Evolutionary conservation across 2,329 filamentous ascomycete genomes (phyloP).

Genomic region (Sporothrix dimorphospora): DNA sequence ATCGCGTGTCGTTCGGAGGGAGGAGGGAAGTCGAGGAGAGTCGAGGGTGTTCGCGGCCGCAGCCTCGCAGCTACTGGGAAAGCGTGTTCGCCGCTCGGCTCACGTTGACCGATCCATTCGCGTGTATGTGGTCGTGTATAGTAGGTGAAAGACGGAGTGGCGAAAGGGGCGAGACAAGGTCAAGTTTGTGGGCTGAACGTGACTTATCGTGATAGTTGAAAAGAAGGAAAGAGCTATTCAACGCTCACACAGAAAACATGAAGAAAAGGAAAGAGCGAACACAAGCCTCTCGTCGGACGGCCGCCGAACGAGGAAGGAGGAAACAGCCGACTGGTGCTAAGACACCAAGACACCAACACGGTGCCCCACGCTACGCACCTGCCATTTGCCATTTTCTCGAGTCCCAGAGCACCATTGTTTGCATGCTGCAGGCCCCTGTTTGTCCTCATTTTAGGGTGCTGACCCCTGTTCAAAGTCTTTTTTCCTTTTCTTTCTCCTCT

Average conservation of each 20-base stretch:
- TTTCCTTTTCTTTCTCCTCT: not conserved
- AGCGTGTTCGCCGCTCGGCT: not conserved
- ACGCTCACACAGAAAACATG: not conserved
- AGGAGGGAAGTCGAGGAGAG: not conserved
- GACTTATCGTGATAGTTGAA: not conserved
- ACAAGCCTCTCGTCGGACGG: conserved; percentile 12
- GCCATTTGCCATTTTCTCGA: not conserved
- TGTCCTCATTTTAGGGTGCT: not conserved
- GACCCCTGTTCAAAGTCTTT: not conserved
- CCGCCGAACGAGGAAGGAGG: not conserved
- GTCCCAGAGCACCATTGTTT: not conserved
- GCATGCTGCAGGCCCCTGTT: not conserved
- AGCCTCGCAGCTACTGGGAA: conserved; percentile 18
- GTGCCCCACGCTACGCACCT: not conserved
- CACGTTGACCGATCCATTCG: conserved; percentile 13
- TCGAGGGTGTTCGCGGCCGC: not conserved
- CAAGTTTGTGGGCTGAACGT: not conserved
- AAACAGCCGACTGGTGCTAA: not conserved
- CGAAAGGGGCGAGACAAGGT: not conserved
- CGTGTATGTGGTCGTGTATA: not conserved
- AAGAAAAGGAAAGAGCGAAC: not conserved
- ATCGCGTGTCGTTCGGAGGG: not conserved
- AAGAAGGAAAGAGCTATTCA: not conserved
- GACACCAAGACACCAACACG: not conserved
- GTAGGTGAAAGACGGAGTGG: not conserved